Base-by-base conservation (phyloP, 2,329 filamentous ascomycete species). In the Aspergillus bombycis region DNA sequence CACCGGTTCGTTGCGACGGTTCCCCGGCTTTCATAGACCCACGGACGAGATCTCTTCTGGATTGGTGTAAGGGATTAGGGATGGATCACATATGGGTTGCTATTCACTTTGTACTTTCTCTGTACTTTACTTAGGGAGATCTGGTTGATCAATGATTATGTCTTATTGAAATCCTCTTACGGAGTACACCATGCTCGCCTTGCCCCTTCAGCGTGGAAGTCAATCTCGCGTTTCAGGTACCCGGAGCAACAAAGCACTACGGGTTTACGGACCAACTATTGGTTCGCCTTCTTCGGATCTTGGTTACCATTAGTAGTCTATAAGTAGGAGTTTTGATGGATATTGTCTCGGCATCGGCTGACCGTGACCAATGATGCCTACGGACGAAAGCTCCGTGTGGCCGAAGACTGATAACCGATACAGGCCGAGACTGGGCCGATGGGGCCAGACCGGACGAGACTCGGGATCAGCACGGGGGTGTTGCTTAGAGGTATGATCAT, bases 401-500 rank as follows among this genome's bases (percentile, higher is more conserved):
- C 75, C 75, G 75, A 76, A 60, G 45, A 28, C 19, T 36, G 57
- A 32, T 75, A 77, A 58, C 75, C 75, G 75, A 77, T 69, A 74
- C 72, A 68, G 64, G 62, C 72, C 73, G 75, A 75, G 69, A 75
- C 69, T 70, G 58, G 58, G 56, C 68, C 66, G 68, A 62, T 43
- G 53, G 66, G 38, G 32, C n/a, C 23, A 48, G 53, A 62, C 58
- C 62, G 67, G 66, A 53, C 23, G 30, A 63, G 54, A 23, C 60
- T 69, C 67, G 67, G 67, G 52, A 53, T 58, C 53, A 14, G 43
- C 55, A 30, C 23, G 48, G 26, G 32, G 52, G 26, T 38, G 34
- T 55, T 14, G 28, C 9, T 9, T n/a, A 28, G 26, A 28, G 8
- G 21, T 48, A 52, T n/a, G 38, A n/a, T 14, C 19, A 36, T 36